phyloP scores from a whole-genome alignment of 352 stramenopile genomes.

The Blastocystis sp. region DNA sequence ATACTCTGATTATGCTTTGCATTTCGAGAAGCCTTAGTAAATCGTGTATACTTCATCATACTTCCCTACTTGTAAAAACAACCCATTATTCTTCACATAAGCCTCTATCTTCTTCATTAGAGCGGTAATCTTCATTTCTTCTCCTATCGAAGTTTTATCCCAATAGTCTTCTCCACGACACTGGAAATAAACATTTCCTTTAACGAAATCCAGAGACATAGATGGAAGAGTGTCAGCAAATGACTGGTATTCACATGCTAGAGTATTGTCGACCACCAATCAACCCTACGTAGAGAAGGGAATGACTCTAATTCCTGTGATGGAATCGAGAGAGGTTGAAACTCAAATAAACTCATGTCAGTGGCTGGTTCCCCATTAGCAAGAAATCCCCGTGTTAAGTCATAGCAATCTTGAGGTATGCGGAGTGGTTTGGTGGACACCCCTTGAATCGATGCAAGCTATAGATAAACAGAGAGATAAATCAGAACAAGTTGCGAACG shows the following conservation, averaged over 20 bases:
- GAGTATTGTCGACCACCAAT: no score
- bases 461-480: not conserved
- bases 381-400: conserved; percentile 17
- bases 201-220: not conserved
- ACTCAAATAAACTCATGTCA: conserved; percentile 42
- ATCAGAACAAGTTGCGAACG: no score
- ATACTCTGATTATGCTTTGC: not conserved
- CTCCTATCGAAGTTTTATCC: not conserved
- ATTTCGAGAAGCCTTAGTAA: not conserved
- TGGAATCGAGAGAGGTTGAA: not conserved
- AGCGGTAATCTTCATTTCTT: conserved; percentile 8
- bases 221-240: not conserved
- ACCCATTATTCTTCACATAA: not conserved
- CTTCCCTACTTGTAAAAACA: no score
- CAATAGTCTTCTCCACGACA: conserved; percentile 15
- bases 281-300: no score
- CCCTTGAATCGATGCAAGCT: not conserved
- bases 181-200: not conserved
- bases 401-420: not conserved
- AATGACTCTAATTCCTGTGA: not conserved
- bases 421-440: not conserved
- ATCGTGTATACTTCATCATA: no score
- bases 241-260: not conserved
- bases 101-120: conserved; percentile 1
- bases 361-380: not conserved